Evolutionary conservation across 495 filamentous ascomycete genomes (phyloP).

Genomic region (Penicillium pancosmium): DNA sequence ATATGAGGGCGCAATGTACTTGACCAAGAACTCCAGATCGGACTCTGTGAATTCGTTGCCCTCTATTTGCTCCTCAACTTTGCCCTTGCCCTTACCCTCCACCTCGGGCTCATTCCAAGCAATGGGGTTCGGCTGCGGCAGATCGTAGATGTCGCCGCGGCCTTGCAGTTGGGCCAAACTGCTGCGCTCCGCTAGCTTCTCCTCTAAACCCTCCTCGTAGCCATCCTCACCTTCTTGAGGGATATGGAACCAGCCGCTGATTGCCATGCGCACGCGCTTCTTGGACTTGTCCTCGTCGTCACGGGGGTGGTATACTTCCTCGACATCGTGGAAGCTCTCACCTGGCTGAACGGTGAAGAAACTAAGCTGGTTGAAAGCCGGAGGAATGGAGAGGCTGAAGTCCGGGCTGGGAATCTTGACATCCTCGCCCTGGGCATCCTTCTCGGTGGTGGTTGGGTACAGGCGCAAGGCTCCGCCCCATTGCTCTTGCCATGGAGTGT

Average conservation of each 20-base stretch:
- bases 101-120: constrained; percentile 37
- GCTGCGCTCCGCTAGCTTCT: constrained; percentile 82
- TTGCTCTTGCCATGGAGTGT: constrained; percentile 84
- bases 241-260: constrained; percentile 99
- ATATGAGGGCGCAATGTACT: constrained; percentile 87
- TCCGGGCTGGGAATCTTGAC: constrained; percentile 77
- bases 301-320: constrained; percentile 84
- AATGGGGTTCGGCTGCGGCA: constrained; percentile 66
- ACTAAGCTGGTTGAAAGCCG: constrained; percentile 94
- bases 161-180: constrained; percentile 89
- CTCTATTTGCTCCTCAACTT: constrained; percentile 45
- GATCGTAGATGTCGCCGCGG: constrained; percentile 84
- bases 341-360: constrained; percentile 99
- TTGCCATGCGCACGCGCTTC: constrained; percentile 88
- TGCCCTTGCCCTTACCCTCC: constrained; percentile 47
- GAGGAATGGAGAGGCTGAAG: constrained; percentile 75
- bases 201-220: constrained; percentile 84
- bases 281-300: constrained; percentile 64
- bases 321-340: constrained; percentile 97
- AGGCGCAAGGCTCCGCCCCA: constrained; percentile 94
- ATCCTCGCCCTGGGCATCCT: constrained; percentile 65
- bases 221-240: constrained; percentile 96
- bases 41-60: constrained; percentile 63
- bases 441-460: constrained; percentile 75
- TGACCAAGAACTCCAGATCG: constrained; percentile 84